Base-by-base conservation (phyloP, 2,329 filamentous ascomycete genomes). In the Nemania diffusa region DNA sequence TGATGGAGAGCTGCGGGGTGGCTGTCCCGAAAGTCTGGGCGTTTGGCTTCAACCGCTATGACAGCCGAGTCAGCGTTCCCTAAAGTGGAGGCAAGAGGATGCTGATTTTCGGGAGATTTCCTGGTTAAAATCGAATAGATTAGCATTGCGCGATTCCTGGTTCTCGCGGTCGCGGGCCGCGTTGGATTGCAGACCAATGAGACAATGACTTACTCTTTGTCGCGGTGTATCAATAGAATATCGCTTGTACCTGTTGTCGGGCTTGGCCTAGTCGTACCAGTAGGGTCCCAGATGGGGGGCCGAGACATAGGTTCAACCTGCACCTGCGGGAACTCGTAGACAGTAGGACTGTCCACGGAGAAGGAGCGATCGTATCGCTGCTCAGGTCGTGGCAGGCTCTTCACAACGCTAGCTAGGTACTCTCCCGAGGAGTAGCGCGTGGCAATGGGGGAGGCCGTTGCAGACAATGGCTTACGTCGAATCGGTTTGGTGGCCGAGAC, bases 391-490 rank as follows among this genome's bases (percentile, higher is more conserved):
- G 82, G 80, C 24, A 85, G 78, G 66, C 83, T 80, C 59, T 79
- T 76, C 56, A 76, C 76, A 53, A 75, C 75, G 56, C 73, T 74
- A 64, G 77, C 73, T 50, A 80, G 73, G 68, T 78, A 77, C 69
- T 81, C 77, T 64, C 77, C 78, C 29, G 81, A 80, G 26, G 83
- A 85, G 77, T 82, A 85, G 67, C 83, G 79, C 37, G 82, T 81
- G 58, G 82, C 84, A 70, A 86, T 75, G 66, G 84, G 81, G 44
- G 85, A 87, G 56, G 85, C 85, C 34, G 84, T 84, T 7, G 82
- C 80, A 50, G 88, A 88, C 68, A 90, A 76, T 62, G 88, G 88
- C 79, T 90, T 90, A 69, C 88, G 84, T 75, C 84, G 85, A 78
- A 90, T 85, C 64, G 76, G 65, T 71, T 71, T 69, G 69, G 72